A percentile compares a stretch with the other conserved stretches of the same genome.
Conservation (phyloP, 73 alveolate species). For the Tetrahymena borealis region DNA sequence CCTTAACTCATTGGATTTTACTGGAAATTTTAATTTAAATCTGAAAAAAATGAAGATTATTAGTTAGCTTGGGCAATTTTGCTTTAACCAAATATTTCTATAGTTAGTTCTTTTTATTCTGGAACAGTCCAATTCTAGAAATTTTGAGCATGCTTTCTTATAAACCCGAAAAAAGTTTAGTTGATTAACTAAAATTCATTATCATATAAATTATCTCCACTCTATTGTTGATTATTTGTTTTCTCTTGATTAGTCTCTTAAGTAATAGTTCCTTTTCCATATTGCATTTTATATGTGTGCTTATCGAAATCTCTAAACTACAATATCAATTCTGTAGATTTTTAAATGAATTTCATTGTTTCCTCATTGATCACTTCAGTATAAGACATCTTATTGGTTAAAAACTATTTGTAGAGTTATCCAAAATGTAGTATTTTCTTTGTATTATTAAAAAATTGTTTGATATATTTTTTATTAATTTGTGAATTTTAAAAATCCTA, state of each 20-base stretch:
- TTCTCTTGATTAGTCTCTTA: neutral
- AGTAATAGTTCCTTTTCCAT: neutral
- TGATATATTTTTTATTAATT: too few species aligned
- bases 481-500: too few species aligned
- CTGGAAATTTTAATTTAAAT: neutral
- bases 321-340: neutral
- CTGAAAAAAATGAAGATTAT: neutral
- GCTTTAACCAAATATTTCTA: neutral
- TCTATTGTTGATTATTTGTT: neutral
- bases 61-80: neutral
- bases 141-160: neutral
- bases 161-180: neutral
- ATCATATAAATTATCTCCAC: neutral
- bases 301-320: neutral
- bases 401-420: neutral
- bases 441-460: neutral
- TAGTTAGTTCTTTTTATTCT: neutral
- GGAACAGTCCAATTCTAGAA: neutral
- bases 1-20: neutral
- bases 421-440: neutral
- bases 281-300: neutral
- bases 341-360: neutral
- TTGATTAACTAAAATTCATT: neutral
- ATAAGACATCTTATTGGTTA: neutral
- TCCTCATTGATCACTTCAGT: neutral